Percentiles rank a stretch among this genome's conserved stretches.
Evolutionary conservation across 306 rosid species (phyloP).

Genomic region (Cucurbita pepo): DNA sequence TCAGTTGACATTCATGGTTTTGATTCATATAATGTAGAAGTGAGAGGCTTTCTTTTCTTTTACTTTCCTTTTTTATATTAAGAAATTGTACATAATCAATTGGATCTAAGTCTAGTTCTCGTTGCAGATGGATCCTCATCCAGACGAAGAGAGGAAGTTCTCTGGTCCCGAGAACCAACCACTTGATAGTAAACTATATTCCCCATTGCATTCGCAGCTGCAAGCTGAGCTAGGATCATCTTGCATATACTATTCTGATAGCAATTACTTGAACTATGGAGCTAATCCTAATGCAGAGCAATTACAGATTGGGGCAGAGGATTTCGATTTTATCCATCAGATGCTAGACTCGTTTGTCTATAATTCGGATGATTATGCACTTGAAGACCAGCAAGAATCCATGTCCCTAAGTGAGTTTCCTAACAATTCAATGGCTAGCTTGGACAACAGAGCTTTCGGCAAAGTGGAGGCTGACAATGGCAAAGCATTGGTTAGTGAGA

Average conservation of each 20-base stretch:
- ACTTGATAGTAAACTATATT: conserved; percentile 29
- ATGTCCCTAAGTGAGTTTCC: neutral
- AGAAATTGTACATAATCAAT: neutral
- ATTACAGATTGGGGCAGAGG: conserved; percentile 30
- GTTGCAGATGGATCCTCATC: conserved; percentile 14
- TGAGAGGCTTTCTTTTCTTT: neutral
- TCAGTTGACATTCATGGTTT: conserved; percentile 10
- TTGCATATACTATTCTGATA: conserved; percentile 6
- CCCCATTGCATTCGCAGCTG: conserved; percentile 41
- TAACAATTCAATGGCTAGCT: neutral
- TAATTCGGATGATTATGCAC: conserved; percentile 20
- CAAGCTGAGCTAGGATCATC: conserved; percentile 18
- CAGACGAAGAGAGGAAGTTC: conserved; percentile 13
- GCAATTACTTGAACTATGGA: conserved; percentile 16
- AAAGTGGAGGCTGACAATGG: conserved; percentile 12
- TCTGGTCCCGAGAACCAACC: conserved; percentile 17
- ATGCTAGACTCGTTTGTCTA: conserved; percentile 20
- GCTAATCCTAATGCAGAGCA: conserved; percentile 15
- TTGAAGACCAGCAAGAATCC: conserved; percentile 13
- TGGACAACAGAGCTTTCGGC: conserved; percentile 14
- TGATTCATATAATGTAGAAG: conserved; percentile 13
- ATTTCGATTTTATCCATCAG: conserved; percentile 22
- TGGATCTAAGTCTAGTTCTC: conserved; percentile 6
- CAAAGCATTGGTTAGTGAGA: conserved; percentile 35
- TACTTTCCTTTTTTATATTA: neutral